These are phyloP conservation scores for Spergularia azorica DNA, from an alignment of 179 eudicot species.

Conservation along the genomic window DNA sequence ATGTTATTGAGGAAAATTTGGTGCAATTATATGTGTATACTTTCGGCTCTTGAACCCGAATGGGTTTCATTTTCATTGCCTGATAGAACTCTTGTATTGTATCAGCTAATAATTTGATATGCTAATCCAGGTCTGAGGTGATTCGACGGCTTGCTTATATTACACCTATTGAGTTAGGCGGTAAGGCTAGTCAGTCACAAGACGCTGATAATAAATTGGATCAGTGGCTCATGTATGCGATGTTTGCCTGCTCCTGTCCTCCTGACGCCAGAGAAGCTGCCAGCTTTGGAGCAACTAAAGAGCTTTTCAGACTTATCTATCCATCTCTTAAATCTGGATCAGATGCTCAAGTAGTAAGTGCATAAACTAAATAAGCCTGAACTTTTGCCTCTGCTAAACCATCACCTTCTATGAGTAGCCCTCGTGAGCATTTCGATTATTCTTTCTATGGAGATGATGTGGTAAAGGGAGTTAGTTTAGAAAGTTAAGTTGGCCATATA, in stretches of 20 bases:
- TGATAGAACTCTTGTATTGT: background rate
- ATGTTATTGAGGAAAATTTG: no score
- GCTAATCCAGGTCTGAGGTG: conserved; percentile 69
- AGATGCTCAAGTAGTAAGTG: conserved; percentile 88
- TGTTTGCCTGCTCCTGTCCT: conserved; percentile 98
- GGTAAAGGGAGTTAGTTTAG: background rate
- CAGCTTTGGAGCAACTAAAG: conserved; percentile 70
- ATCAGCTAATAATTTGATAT: conserved; percentile 6
- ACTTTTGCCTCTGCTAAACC: background rate
- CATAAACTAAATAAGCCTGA: background rate
- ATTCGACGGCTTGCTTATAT: conserved; percentile 90
- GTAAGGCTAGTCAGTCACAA: conserved; percentile 87
- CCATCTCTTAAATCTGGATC: conserved; percentile 95
- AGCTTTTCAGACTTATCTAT: conserved; percentile 85
- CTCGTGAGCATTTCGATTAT: background rate
- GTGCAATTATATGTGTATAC: no score
- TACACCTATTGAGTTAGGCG: conserved; percentile 92
- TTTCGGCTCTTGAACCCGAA: background rate
- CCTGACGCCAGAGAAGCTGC: conserved; percentile 75
- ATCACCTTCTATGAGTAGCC: background rate
- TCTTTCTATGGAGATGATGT: background rate
- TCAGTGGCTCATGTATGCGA: conserved; percentile 99
- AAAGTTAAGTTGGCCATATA: background rate
- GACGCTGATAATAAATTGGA: conserved; percentile 92
- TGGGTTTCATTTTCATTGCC: background rate